A percentile compares a stretch with the other conserved stretches of the same genome.
These are phyloP conservation scores for Kalaharituber pfeilii DNA, from an alignment of 2,329 filamentous ascomycete genomes.

Conservation along the genomic window DNA sequence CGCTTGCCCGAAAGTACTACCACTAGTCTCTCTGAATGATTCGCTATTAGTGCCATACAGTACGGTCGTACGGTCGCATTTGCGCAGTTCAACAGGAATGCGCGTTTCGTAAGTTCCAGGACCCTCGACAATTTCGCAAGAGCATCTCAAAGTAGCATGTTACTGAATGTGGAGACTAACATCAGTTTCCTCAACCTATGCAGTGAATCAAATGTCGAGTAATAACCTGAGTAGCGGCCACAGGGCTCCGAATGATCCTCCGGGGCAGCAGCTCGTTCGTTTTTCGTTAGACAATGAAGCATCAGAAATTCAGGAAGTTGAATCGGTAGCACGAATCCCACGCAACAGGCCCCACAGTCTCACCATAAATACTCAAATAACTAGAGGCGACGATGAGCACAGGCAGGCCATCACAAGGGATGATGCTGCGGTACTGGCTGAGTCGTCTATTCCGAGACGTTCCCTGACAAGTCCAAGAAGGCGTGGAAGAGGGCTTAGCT, in stretches of 20 bases:
- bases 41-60: too few relatives aligned
- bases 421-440: background rate
- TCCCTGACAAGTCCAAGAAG: constrained; percentile 11
- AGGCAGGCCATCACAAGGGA: background rate
- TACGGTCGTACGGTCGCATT: too few relatives aligned
- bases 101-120: too few relatives aligned
- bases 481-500: constrained; percentile 14
- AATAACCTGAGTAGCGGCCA: too few relatives aligned
- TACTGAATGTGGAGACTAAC: background rate
- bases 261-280: background rate
- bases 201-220: background rate
- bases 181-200: background rate
- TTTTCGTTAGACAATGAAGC: background rate
- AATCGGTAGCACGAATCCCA: background rate
- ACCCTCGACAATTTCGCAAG: too few relatives aligned
- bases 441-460: background rate
- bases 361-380: background rate
- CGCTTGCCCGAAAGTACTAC: too few relatives aligned
- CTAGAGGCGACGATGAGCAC: background rate
- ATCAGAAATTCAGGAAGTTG: background rate
- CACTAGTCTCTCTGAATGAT: too few relatives aligned
- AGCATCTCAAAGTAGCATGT: too few relatives aligned
- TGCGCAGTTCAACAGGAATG: too few relatives aligned
- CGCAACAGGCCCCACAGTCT: background rate
- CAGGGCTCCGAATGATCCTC: too few relatives aligned